Evolutionary conservation across 225 moss, liverwort and hornwort genomes (phyloP), one percentile per base, ranked within the genome.

Genomic region (Pleurozium schreberi): DNA sequence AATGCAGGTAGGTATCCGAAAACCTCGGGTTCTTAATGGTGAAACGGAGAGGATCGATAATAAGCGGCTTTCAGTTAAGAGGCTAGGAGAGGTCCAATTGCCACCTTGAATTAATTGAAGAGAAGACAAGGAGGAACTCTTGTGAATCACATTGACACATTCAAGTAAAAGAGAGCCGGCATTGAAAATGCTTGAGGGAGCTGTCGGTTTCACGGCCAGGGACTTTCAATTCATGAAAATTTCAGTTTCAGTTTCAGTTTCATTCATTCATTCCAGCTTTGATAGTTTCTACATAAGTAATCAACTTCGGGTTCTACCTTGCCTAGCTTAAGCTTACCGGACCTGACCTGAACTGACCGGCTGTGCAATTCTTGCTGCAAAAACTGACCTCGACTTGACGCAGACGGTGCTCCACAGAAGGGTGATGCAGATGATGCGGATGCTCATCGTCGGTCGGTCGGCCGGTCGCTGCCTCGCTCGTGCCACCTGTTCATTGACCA

Each of bases 121-220:
- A 47, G 79, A 17, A 52, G 89, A 14, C 91, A 75, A 86, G 91
- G 86, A 81, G 26, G 69, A 75, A 57, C 57, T n/a, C 91, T 91
- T 93, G 91, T 90, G 91, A 91, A 81, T 70, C 85, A 61, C 91
- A 86, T 90, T 71, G 90, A 86, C 86, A 69, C 87, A n/a, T n/a
- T n/a, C n/a, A 65, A 84, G 88, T 82, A 83, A 82, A 91, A 74
- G 78, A 17, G n/a, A n/a, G n/a, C n/a, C n/a, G n/a, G 89, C 86
- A 85, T 80, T 88, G 88, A 86, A 91, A 86, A 79, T 17, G 79
- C 82, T 53, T 20, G 60, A 89, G 67, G 10, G 87, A 74, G 26
- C 85, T 59, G 84, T 91, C 83, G 4, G 81, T 73, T 66, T 89
- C 92, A 85, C 3, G n/a, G n/a, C n/a, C n/a, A 73, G 62, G 55